Conservation (phyloP, 164 flowering plant genomes). For the Chimonanthus salicifolius region DNA sequence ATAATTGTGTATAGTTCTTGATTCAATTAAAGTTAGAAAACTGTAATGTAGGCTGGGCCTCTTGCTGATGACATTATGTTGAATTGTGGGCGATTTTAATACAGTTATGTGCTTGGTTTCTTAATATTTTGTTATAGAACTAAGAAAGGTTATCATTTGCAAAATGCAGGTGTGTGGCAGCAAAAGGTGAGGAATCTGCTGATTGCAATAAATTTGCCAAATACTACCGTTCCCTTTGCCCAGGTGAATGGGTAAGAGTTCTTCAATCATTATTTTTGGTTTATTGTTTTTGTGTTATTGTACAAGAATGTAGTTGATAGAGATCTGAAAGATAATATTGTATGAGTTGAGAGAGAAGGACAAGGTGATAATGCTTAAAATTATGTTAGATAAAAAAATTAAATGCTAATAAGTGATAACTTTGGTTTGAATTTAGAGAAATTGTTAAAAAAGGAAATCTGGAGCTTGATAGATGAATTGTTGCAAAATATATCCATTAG, state of each 20-base stretch:
- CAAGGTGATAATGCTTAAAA: no score
- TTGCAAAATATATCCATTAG: no score
- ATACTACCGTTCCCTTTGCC: slow-evolving; percentile 88
- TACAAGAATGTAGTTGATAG: no score
- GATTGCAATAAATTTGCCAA: slow-evolving; percentile 77
- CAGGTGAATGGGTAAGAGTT: slow-evolving; percentile 90
- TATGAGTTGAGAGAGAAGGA: no score
- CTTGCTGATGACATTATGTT: neutral
- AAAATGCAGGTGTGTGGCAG: slow-evolving; percentile 67
- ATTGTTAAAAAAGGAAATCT: no score
- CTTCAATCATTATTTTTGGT: neutral
- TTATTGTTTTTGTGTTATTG: neutral
- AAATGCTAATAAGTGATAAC: no score
- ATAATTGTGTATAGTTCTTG: no score
- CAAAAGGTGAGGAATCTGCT: slow-evolving; percentile 77
- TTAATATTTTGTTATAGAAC: neutral
- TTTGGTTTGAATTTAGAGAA: no score
- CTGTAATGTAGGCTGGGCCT: neutral
- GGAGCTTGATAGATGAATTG: no score
- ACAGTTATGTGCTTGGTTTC: neutral
- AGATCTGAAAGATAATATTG: no score
- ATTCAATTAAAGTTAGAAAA: no score
- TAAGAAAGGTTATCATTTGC: neutral
- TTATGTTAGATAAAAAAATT: no score
- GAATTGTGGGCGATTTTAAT: neutral